Percentiles rank a stretch among this genome's conserved stretches.
Conservation (phyloP, 176 grass and related monocot species). For the Musa acuminata region DNA sequence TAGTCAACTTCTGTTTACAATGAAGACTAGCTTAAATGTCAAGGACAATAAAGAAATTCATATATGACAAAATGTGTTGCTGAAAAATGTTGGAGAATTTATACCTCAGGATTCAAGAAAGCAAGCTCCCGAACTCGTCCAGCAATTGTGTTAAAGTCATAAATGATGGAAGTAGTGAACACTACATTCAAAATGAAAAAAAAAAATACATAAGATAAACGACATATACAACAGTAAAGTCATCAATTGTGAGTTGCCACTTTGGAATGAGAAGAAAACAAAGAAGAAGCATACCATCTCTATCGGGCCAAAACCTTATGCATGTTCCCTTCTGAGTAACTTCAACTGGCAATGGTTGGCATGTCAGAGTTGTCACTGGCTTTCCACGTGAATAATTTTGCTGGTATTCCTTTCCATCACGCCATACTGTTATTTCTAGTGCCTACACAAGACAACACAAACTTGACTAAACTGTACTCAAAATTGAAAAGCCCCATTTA, state of each 20-base stretch:
- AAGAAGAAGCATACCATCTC: conserved; percentile 53
- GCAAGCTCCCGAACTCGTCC: conserved; percentile 89
- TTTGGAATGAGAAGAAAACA: background rate
- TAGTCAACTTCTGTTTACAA: background rate
- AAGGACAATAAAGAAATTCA: background rate
- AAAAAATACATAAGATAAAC: background rate
- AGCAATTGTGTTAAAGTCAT: conserved; percentile 86
- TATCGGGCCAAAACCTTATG: conserved; percentile 96
- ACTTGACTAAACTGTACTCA: background rate
- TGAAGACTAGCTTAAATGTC: background rate
- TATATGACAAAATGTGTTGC: background rate
- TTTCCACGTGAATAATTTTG: conserved; percentile 88
- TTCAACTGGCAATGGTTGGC: conserved; percentile 31
- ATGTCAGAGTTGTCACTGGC: conserved; percentile 44
- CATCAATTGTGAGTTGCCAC: conserved; percentile 1
- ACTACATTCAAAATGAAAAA: conserved; percentile 43
- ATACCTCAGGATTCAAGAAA: conserved; percentile 93
- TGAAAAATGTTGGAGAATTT: conserved; percentile 7
- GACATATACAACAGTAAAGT: conserved; percentile 3
- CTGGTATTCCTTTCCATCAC: conserved; percentile 67
- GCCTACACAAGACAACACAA: conserved; percentile 24
- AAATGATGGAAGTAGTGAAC: conserved; percentile 70
- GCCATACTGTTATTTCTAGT: conserved; percentile 89
- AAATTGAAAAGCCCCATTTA: no score
- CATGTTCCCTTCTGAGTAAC: conserved; percentile 42